Evolutionary conservation across 2,329 filamentous ascomycete genomes (phyloP).

Genomic region (Balansia obtecta): DNA sequence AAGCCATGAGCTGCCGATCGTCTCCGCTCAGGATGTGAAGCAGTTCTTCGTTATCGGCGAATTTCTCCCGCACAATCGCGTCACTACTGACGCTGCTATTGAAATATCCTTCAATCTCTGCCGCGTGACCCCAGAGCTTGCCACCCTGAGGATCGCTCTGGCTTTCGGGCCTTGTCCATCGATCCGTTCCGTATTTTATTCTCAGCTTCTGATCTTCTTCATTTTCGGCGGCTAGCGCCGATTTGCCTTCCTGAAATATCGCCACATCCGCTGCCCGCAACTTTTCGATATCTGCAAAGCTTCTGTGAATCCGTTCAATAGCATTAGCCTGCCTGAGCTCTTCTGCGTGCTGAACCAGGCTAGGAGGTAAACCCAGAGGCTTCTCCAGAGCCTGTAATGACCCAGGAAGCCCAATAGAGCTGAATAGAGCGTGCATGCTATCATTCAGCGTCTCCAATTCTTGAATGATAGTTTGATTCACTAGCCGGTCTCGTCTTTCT

Average conservation of each 20-base stretch:
- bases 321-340: slow-evolving; percentile 89
- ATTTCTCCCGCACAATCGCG: slow-evolving; percentile 59
- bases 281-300: slow-evolving; percentile 81
- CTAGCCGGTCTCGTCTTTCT: slow-evolving; percentile 76
- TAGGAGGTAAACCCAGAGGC: slow-evolving; percentile 77
- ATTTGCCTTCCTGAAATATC: slow-evolving; percentile 72
- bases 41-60: slow-evolving; percentile 60
- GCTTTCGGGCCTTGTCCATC: slow-evolving; percentile 65
- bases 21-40: slow-evolving; percentile 67
- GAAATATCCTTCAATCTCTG: slow-evolving; percentile 80
- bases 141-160: slow-evolving; percentile 50
- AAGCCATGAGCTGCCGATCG: slow-evolving; percentile 72
- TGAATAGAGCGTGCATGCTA: slow-evolving; percentile 65
- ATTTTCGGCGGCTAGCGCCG: slow-evolving; percentile 65
- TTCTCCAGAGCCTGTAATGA: slow-evolving; percentile 92
- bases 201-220: slow-evolving; percentile 71
- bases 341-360: slow-evolving; percentile 78
- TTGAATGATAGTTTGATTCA: slow-evolving; percentile 77
- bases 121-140: slow-evolving; percentile 63
- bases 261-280: slow-evolving; percentile 68
- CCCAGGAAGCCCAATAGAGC: slow-evolving; percentile 77
- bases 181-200: slow-evolving; percentile 71
- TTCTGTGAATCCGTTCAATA: slow-evolving; percentile 60
- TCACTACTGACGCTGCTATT: slow-evolving; percentile 47
- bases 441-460: slow-evolving; percentile 74